Percentiles rank a stretch among this genome's conserved stretches.
Conservation (phyloP, 495 filamentous ascomycete genomes). For the Saxispiralis lemnorum region DNA sequence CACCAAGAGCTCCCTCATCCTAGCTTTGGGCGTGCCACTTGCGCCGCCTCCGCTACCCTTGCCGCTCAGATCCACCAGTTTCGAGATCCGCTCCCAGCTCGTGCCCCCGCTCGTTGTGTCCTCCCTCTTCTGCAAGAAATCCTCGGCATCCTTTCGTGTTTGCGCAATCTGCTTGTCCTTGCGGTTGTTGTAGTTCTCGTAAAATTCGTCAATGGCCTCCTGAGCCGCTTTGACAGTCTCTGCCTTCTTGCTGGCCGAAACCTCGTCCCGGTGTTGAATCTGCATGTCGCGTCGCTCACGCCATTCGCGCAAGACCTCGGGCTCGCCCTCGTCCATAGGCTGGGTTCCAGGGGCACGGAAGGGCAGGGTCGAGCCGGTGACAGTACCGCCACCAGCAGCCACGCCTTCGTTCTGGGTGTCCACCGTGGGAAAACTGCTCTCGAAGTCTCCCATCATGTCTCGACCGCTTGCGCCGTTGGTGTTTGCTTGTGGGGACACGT, state of each 20-base stretch:
- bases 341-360: slow-evolving; percentile 39
- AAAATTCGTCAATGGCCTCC: slow-evolving; percentile 91
- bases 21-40: slow-evolving; percentile 76
- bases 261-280: slow-evolving; percentile 57
- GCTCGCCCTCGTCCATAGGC: slow-evolving; percentile 47
- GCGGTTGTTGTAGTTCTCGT: slow-evolving; percentile 96
- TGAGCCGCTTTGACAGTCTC: slow-evolving; percentile 73
- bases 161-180: slow-evolving; percentile 77
- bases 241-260: slow-evolving; percentile 56
- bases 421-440: slow-evolving; percentile 74
- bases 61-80: slow-evolving; percentile 87
- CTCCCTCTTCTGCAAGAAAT: slow-evolving; percentile 74
- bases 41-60: slow-evolving; percentile 78
- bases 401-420: slow-evolving; percentile 71
- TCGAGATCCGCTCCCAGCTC: slow-evolving; percentile 95
- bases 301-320: slow-evolving; percentile 81
- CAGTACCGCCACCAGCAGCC: slow-evolving; percentile 71
- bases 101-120: slow-evolving; percentile 87
- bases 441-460: slow-evolving; percentile 54
- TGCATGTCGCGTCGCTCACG: slow-evolving; percentile 67
- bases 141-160: slow-evolving; percentile 79
- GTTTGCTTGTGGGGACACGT: neutral
- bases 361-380: slow-evolving; percentile 57
- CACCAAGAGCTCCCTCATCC: slow-evolving; percentile 79
- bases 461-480: slow-evolving; percentile 23